Percentiles rank a stretch among this genome's conserved stretches.
phyloP scores from a whole-genome alignment of 371 early-diverging fungal species.

The Batkoa obscura region DNA sequence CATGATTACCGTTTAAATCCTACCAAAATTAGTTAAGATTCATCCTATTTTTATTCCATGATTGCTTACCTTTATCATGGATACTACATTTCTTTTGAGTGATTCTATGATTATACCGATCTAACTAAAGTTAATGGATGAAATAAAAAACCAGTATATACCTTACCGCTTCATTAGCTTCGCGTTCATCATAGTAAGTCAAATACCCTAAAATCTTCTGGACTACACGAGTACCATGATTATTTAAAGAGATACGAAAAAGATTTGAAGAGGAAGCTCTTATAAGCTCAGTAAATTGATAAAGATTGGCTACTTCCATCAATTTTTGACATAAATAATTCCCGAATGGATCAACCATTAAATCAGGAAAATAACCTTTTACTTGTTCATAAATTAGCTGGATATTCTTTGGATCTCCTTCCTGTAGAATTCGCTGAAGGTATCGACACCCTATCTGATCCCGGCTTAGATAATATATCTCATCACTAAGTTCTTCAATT shows the following conservation, averaged over 20 bases:
- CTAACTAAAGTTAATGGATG: conserved; percentile 12
- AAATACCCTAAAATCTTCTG: conserved; percentile 85
- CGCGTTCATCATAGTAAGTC: conserved; percentile 8
- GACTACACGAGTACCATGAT: conserved; percentile 94
- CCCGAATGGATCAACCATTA: conserved; percentile 66
- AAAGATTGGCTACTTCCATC: conserved; percentile 55
- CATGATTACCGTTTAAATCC: conserved; percentile 96
- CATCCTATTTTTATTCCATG: too few relatives aligned
- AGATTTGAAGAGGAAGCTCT: conserved; percentile 50
- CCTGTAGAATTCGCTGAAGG: conserved; percentile 68
- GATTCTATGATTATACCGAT: conserved; percentile 49
- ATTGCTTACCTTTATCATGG: conserved; percentile 42
- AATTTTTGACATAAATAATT: conserved; percentile 84
- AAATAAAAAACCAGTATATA: background rate
- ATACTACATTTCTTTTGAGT: conserved; percentile 53
- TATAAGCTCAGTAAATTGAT: conserved; percentile 50
- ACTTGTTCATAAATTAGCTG: conserved; percentile 54
- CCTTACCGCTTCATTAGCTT: background rate
- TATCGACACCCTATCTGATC: conserved; percentile 84
- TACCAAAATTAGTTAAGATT: background rate
- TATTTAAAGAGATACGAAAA: conserved; percentile 65
- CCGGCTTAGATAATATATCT: conserved; percentile 57
- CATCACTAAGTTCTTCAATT: conserved; percentile 3
- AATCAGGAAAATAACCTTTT: conserved; percentile 42
- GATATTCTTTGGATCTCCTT: conserved; percentile 33